Evolutionary conservation across 345 rosid species (phyloP), one percentile per base, ranked within the genome.

Genomic region (Anastatica hierochuntica): DNA sequence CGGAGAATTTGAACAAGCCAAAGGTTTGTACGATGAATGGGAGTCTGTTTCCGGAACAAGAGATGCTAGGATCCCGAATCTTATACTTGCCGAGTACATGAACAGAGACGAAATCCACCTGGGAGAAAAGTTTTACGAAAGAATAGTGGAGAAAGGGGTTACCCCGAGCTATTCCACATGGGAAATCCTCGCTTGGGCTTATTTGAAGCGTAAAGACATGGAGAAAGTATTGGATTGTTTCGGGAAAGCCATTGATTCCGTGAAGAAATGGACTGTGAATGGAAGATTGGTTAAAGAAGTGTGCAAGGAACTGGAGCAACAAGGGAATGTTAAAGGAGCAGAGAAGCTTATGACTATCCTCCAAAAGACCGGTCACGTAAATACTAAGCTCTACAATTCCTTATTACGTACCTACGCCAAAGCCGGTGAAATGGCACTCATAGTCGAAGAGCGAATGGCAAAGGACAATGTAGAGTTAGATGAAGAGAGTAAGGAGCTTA

Each of bases 151-250:
- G 40, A 83, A 81, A 60, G 78, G 77, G 44, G 68, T 81, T 18
- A 71, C 54, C 34, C 90, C 90, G 3, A 68, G 73, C 67, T 84
- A 87, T 64, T 81, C 90, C 15, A 79, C 96, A 30, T 88, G 89
- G 89, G 94, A 90, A 58, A 89, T 84, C 65, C 81, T 88, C 41
- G 71, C 86, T 1, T 74, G 84, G 82, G 90, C 79, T 29, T 73
- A 78, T 67, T 51, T 87, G 63, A 76, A 77, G 56, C 55, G 43
- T 14, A 73, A 70, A 54, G 72, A 74, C 43, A 67, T 64, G 61
- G 83, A 71, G 24, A 80, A 74, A 21, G 89, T 78, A 39, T 41
- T 86, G 39, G 77, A 72, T 61, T 79, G 69, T 69, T 78, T 90
- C 14, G 61, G 69, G 67, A 88, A 84, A 66, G 94, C 87, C 5